These are phyloP conservation scores for Ustilago vetiveriae DNA, from an alignment of 1,284 basidiomycete genomes.

Conservation along the genomic window DNA sequence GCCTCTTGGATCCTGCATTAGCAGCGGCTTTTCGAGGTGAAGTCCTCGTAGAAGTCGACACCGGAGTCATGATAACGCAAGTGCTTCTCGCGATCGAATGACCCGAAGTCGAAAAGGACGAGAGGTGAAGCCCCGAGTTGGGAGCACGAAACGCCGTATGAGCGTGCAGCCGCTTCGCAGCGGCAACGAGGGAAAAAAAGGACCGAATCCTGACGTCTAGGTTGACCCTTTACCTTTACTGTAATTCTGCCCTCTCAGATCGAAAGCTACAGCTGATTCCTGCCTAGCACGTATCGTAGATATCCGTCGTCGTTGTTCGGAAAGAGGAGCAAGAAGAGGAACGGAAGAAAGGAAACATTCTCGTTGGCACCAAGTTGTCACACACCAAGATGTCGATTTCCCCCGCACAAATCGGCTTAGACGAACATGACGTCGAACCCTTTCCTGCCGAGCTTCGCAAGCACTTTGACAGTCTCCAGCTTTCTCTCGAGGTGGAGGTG, in stretches of 20 bases:
- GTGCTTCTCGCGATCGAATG: too few relatives aligned
- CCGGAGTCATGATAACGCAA: not conserved
- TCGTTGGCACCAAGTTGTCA: too few relatives aligned
- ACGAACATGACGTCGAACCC: constrained; percentile 20
- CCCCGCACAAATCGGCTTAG: not conserved
- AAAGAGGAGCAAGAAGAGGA: too few relatives aligned
- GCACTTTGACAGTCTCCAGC: too few relatives aligned
- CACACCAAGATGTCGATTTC: not conserved
- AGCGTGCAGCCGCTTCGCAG: constrained; percentile 14
- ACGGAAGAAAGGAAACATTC: too few relatives aligned
- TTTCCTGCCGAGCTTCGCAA: not conserved
- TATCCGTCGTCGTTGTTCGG: too few relatives aligned
- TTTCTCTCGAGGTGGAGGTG: constrained; percentile 13
- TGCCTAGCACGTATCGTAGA: not conserved
- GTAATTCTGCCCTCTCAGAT: too few relatives aligned
- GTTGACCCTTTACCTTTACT: too few relatives aligned
- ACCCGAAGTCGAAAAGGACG: not conserved
- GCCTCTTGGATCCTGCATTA: not conserved
- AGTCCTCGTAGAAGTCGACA: constrained; percentile 3
- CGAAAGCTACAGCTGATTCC: too few relatives aligned
- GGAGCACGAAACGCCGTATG: not conserved
- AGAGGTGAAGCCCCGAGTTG: too few relatives aligned
- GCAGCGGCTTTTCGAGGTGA: constrained; percentile 10
- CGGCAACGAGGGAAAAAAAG: constrained; percentile 2
- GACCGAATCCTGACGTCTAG: constrained; percentile 20